phyloP scores from a whole-genome alignment of 2,329 filamentous ascomycete genomes.

The Alternaria angustiovoidea region DNA sequence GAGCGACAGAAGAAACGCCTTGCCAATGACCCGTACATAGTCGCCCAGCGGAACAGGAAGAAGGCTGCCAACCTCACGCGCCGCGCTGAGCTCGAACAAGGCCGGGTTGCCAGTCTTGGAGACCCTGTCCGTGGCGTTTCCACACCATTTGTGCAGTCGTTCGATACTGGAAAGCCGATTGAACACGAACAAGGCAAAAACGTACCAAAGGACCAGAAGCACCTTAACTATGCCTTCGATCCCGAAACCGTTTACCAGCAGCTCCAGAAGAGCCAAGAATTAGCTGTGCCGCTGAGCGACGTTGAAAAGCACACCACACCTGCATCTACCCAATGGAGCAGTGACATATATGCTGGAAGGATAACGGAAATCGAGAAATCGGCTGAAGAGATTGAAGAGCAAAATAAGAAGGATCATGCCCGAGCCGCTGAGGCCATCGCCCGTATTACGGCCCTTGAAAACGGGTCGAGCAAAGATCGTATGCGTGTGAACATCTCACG shows the following conservation, averaged over 20 bases:
- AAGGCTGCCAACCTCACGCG: conserved; percentile 84
- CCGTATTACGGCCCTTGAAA: conserved; percentile 79
- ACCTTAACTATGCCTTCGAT: conserved; percentile 80
- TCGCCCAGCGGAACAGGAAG: conserved; percentile 81
- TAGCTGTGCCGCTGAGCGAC: conserved; percentile 65
- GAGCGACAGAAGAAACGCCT: conserved; percentile 63
- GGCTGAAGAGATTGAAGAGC: conserved; percentile 33
- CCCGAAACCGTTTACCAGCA: conserved; percentile 72
- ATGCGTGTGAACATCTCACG: conserved; percentile 83
- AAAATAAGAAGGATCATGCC: conserved; percentile 58
- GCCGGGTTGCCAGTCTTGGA: conserved; percentile 72
- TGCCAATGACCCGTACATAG: conserved; percentile 81
- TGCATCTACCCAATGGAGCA: conserved; percentile 17
- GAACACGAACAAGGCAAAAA: conserved; percentile 28
- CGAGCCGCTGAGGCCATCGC: conserved; percentile 78
- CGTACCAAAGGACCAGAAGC: conserved; percentile 40
- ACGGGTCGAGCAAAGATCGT: conserved; percentile 79
- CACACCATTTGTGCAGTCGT: conserved; percentile 85
- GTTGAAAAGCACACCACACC: conserved; percentile 11
- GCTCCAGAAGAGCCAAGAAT: conserved; percentile 70
- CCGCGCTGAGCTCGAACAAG: conserved; percentile 71
- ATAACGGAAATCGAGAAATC: conserved; percentile 14
- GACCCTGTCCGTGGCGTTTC: conserved; percentile 79
- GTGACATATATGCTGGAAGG: conserved; percentile 5
- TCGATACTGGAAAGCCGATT: conserved; percentile 67